Evolutionary conservation across 2,329 filamentous ascomycete genomes (phyloP), one percentile per base, ranked within the genome.

Genomic region (Verticillium longisporum): DNA sequence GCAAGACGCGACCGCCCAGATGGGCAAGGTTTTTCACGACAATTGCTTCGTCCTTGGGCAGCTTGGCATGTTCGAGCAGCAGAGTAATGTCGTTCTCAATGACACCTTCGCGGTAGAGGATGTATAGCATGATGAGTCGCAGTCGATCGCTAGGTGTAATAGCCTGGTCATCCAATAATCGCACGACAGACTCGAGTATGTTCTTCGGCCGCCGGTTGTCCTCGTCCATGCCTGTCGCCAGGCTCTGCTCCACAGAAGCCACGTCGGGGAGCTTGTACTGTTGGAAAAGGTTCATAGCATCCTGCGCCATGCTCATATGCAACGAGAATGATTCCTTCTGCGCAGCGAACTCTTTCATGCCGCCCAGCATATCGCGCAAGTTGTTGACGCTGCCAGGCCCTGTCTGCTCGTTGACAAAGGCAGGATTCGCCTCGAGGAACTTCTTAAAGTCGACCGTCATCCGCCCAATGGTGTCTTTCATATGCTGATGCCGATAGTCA

Each of bases 381-480:
- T 91, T 89, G 75, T 93, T 96, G 60, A 99, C 80, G 71, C 86
- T 96, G 50, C 88, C 88, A 36, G 87, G 83, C 61, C 89, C 85
- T 65, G 83, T 83, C 64, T 84, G 80, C 70, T 86, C 82, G 65
- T 95, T 88, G 13, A 91, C 91, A 70, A 98, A 98, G 71, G 98
- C 91, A 14, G 93, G 90, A 71, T 99, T 97, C 63, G 95, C 88
- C 54, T 88, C 86, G 68, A 97, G 84, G 76, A 99, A 99, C 71
- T 88, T 93, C 69, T 92, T 88, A 71, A 99, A 98, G 72, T 98
- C 94, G 61, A 87, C 84, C 81, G 94, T 95, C 63, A 99, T 81
- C 74, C 94, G 96, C 70, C 94, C 91, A 68, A 98, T 93, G 3
- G 95, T 95, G 73, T 98, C 93, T 73, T 96, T 97, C 95, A 99